Evolutionary conservation across 306 rosid genomes (phyloP), one percentile per base, ranked within the genome.

Genomic region (Boehmeria nivea): DNA sequence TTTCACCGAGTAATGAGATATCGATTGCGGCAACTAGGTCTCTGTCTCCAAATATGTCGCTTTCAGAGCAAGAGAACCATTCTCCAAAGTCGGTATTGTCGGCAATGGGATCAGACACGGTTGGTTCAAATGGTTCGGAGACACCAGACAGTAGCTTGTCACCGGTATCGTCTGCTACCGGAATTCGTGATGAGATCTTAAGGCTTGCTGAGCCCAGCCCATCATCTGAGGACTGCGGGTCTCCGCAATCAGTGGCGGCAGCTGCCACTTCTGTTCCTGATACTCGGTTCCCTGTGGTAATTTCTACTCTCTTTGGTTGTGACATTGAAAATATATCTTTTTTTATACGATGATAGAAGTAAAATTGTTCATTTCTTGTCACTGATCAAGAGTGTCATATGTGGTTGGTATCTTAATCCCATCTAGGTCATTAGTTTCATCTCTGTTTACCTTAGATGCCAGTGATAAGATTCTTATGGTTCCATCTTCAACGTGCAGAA

Each of bases 41-140:
- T 59, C 26, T 38, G 44, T 77, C 96, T 55, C 73, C 70, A 3
- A 78, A 68, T 39, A 57, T 77, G 26, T 74, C 71, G 5, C 73
- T 74, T 61, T 76, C 66, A 2, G 87, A 87, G 18, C 75, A 58
- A 43, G 93, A 85, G 67, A 80, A 73, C 62, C 81, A 68, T 3
- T 85, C 95, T 25, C 95, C 97, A 27, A 75, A 76, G 21, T 89
- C 97, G 14, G 83, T 85, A 4, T 52, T 83, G 52, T 77, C 79
- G 33, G 64, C 68, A 24, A 25, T 67, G 23, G 63, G 78, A 63
- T 81, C 85, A 15, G 89, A 85, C 18, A 66, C 67, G 10, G 26
- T 60, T 21, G 86, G 77, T 50, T 83, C 77, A 7, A 33, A 72
- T 12, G 78, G 78, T 50, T 83, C 85, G 21, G 82, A 77, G 19